Evolutionary conservation across 2,329 filamentous ascomycete species (phyloP).

Genomic region (Claviceps sp.): DNA sequence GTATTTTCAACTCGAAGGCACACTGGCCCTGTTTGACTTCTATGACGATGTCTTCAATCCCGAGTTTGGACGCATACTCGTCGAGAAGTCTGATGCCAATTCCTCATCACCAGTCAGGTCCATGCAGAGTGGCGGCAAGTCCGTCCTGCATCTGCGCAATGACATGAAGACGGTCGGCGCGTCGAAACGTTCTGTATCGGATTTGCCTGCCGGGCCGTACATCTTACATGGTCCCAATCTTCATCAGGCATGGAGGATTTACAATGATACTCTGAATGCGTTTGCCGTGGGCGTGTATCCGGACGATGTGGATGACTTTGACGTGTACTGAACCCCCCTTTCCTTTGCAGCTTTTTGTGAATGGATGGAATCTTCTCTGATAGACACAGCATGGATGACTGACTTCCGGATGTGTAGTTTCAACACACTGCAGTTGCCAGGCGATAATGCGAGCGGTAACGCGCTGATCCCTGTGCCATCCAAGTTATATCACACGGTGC

Average conservation of each 20-base stretch:
- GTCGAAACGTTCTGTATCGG: constrained; percentile 6
- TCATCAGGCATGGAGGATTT: constrained; percentile 28
- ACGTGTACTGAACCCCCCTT: not conserved
- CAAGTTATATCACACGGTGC: constrained; percentile 18
- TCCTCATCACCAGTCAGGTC: not conserved
- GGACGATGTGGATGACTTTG: constrained; percentile 11
- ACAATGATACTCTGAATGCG: constrained; percentile 23
- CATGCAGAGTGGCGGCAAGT: not conserved
- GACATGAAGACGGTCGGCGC: constrained; percentile 10
- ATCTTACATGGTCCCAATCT: constrained; percentile 27
- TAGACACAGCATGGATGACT: not conserved
- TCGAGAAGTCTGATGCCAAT: constrained; percentile 22
- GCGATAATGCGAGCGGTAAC: not conserved
- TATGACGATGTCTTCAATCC: constrained; percentile 26
- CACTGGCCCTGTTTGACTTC: constrained; percentile 18
- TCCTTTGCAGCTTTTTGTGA: not conserved
- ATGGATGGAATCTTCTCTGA: not conserved
- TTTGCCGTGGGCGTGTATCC: constrained; percentile 25
- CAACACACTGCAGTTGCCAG: constrained; percentile 1
- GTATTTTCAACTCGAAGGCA: constrained; percentile 21
- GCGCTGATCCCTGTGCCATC: constrained; percentile 25
- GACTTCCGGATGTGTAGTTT: constrained; percentile 1
- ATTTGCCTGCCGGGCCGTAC: constrained; percentile 26
- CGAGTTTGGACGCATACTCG: constrained; percentile 24
- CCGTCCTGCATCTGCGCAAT: constrained; percentile 7